phyloP scores from a whole-genome alignment of 1,284 basidiomycete genomes.

The Vanrija pseudolonga region DNA sequence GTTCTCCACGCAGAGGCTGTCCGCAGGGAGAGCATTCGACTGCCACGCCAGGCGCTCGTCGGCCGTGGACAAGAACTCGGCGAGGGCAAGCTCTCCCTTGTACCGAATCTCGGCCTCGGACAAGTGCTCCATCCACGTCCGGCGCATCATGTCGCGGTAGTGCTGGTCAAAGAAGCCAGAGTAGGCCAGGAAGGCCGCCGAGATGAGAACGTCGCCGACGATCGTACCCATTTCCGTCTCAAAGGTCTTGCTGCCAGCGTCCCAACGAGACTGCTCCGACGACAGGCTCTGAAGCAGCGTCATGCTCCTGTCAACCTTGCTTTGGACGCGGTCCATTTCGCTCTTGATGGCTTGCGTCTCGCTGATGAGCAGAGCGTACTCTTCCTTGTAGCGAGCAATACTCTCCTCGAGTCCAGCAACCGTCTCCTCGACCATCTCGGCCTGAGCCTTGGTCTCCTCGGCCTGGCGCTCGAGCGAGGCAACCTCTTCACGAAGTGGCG shows the following conservation, averaged over 20 bases:
- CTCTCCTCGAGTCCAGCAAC: slow-evolving; percentile 89
- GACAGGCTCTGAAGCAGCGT: slow-evolving; percentile 90
- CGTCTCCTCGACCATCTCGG: slow-evolving; percentile 81
- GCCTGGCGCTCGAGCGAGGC: slow-evolving; percentile 88
- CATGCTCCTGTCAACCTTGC: slow-evolving; percentile 96
- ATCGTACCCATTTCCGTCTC: slow-evolving; percentile 99
- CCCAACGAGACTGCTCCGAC: slow-evolving; percentile 93
- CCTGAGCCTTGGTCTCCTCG: slow-evolving; percentile 88
- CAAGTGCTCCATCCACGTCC: slow-evolving; percentile 87
- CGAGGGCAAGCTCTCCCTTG: slow-evolving; percentile 86
- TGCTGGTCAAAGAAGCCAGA: slow-evolving; percentile 98
- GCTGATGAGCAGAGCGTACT: slow-evolving; percentile 94
- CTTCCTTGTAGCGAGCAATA: slow-evolving; percentile 92
- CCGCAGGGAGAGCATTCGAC: slow-evolving; percentile 87
- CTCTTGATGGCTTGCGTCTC: slow-evolving; percentile 95
- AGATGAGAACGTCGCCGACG: slow-evolving; percentile 92
- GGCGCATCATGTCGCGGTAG: slow-evolving; percentile 96
- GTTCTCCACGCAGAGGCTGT: slow-evolving; percentile 95
- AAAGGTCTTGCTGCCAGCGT: slow-evolving; percentile 90
- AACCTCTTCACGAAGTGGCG: slow-evolving; percentile 93
- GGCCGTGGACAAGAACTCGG: slow-evolving; percentile 94
- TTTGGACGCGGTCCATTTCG: slow-evolving; percentile 97
- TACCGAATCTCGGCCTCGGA: slow-evolving; percentile 85
- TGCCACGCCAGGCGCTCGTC: slow-evolving; percentile 97
- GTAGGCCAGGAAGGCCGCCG: slow-evolving; percentile 94